These are phyloP conservation scores for Scheffersomyces coipomensis DNA, from an alignment of 805 yeast species.

Conservation along the genomic window DNA sequence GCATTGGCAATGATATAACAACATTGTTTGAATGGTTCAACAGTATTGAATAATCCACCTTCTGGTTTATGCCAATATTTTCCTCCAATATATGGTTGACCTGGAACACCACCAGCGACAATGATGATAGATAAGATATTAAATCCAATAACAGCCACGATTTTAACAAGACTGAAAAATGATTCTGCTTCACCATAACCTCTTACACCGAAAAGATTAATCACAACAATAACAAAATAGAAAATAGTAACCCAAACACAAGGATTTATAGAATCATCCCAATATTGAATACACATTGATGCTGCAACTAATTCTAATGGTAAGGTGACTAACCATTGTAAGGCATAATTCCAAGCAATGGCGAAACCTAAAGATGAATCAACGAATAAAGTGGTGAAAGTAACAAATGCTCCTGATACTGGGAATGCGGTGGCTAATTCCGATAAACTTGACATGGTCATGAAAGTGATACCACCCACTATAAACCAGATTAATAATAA, in stretches of 20 bases:
- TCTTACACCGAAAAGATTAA: conserved; percentile 60
- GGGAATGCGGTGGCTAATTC: conserved; percentile 64
- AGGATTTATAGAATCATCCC: conserved; percentile 35
- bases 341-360: conserved; percentile 48
- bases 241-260: conserved; percentile 60
- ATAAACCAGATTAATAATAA: conserved; percentile 51
- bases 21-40: conserved; percentile 55
- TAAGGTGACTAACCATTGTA: conserved; percentile 36
- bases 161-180: conserved; percentile 52
- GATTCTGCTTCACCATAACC: conserved; percentile 74
- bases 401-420: conserved; percentile 63
- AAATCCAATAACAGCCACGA: conserved; percentile 59
- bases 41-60: conserved; percentile 46
- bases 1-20: conserved; percentile 60
- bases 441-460: conserved; percentile 57
- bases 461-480: conserved; percentile 53
- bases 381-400: conserved; percentile 57
- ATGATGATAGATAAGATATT: conserved; percentile 54
- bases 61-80: conserved; percentile 54
- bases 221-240: conserved; percentile 46
- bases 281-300: conserved; percentile 29
- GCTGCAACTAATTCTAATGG: conserved; percentile 39
- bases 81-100: conserved; percentile 59
- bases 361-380: conserved; percentile 66
- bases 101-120: conserved; percentile 58